These are phyloP conservation scores for Quercus alba DNA, from an alignment of 306 rosid genomes.

Conservation along the genomic window DNA sequence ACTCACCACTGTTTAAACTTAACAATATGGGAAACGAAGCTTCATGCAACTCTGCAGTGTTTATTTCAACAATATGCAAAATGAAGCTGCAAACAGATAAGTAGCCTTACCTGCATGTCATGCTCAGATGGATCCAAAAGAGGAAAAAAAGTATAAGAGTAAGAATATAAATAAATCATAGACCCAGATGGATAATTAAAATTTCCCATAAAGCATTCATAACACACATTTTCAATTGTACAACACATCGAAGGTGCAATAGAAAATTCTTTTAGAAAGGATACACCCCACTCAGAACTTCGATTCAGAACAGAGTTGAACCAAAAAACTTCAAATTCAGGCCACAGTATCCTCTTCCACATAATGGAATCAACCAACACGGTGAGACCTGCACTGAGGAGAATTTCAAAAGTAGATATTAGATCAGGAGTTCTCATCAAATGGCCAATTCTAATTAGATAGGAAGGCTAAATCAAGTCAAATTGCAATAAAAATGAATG, in stretches of 20 bases:
- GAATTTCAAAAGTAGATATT: constrained; percentile 28
- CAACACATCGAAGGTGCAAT: neutral
- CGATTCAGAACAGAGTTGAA: constrained; percentile 91
- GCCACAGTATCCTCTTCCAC: constrained; percentile 92
- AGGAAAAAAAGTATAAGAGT: neutral
- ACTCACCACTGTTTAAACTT: neutral
- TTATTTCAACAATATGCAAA: neutral
- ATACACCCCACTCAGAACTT: constrained; percentile 98
- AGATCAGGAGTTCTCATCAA: neutral
- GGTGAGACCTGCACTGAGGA: constrained; percentile 63
- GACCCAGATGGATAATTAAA: neutral
- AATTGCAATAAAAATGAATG: neutral
- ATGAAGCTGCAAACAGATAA: neutral
- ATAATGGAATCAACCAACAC: constrained; percentile 72
- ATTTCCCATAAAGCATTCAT: neutral
- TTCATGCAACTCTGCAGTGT: neutral
- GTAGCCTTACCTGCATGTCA: neutral
- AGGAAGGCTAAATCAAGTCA: neutral
- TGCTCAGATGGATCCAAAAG: neutral
- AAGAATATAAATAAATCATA: neutral
- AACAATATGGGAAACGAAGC: neutral
- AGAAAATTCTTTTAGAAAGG: constrained; percentile 32
- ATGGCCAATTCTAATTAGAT: neutral
- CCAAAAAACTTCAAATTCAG: constrained; percentile 96
- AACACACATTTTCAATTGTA: constrained; percentile 11